Conservation (phyloP, 1,284 basidiomycete species). For the Cryptococcus maquisensis region DNA sequence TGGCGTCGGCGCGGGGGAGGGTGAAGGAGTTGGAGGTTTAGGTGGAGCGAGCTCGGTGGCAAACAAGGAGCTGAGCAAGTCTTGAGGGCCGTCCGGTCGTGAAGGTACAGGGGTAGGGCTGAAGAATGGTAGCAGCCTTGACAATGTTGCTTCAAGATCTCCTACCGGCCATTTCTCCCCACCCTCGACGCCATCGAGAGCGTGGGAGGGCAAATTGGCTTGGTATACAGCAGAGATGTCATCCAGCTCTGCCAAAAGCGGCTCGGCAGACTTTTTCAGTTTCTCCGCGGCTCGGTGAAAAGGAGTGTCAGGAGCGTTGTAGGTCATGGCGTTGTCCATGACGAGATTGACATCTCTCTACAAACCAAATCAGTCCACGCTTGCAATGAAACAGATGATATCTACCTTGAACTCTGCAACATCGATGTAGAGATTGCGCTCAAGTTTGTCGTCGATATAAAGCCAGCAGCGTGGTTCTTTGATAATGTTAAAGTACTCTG, state of each 20-base stretch:
- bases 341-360: constrained; percentile 81
- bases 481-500: constrained; percentile 88
- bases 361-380: constrained; percentile 1
- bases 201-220: neutral
- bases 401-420: constrained; percentile 69
- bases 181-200: neutral
- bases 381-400: constrained; percentile 1
- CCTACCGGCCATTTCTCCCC: constrained; percentile 47
- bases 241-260: constrained; percentile 62
- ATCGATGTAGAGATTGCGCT: constrained; percentile 72
- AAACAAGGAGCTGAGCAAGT: constrained; percentile 66
- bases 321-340: constrained; percentile 76
- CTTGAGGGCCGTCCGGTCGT: constrained; percentile 42
- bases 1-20: constrained; percentile 47
- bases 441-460: constrained; percentile 72
- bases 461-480: constrained; percentile 86
- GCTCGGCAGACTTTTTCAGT: constrained; percentile 60
- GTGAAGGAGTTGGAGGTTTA: constrained; percentile 57
- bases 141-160: constrained; percentile 66
- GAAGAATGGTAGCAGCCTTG: constrained; percentile 31
- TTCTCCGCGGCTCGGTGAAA: constrained; percentile 70
- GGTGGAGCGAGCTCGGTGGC: constrained; percentile 60
- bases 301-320: constrained; percentile 72
- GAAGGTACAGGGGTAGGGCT: neutral
- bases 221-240: constrained; percentile 15